These are phyloP conservation scores for Triadica sebifera DNA, from an alignment of 345 rosid genomes.

Conservation along the genomic window DNA sequence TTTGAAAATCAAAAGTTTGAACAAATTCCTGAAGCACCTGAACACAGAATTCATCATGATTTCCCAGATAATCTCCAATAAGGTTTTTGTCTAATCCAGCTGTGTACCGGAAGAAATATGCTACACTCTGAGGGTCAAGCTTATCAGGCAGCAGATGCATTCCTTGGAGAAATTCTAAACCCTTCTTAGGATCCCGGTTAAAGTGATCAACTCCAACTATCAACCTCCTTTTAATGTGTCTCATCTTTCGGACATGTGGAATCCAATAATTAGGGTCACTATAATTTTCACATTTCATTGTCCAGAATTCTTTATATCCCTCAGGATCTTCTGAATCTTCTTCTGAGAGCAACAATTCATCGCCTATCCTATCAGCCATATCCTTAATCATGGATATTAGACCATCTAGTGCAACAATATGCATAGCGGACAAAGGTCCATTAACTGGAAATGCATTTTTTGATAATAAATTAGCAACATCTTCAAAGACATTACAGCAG, in stretches of 20 bases:
- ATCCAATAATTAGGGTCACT: slow-evolving; percentile 55
- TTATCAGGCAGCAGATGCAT: too few species aligned
- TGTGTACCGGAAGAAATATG: too few species aligned
- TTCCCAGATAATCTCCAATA: slow-evolving; percentile 73
- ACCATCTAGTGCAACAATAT: slow-evolving; percentile 74
- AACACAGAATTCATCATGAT: slow-evolving; percentile 70
- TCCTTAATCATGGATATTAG: slow-evolving; percentile 50
- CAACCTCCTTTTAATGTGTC: too few species aligned
- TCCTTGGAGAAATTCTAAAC: too few species aligned
- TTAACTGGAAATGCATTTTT: slow-evolving; percentile 71
- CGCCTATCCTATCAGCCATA: slow-evolving; percentile 60
- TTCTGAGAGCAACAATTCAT: slow-evolving; percentile 37
- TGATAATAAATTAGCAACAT: slow-evolving; percentile 55
- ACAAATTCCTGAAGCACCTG: slow-evolving; percentile 76
- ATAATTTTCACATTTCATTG: slow-evolving; percentile 49
- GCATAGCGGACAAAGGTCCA: slow-evolving; percentile 72
- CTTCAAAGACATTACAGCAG: slow-evolving; percentile 67
- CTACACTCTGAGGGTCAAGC: too few species aligned
- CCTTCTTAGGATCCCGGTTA: too few species aligned
- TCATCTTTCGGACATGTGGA: slow-evolving; percentile 57
- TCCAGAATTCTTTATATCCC: slow-evolving; percentile 57
- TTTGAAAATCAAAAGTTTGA: slow-evolving; percentile 60
- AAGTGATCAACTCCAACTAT: too few species aligned
- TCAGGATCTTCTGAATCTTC: slow-evolving; percentile 33
- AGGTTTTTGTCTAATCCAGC: too few species aligned